These are phyloP conservation scores for Trypanosoma melophagium DNA, from an alignment of 208 protist species.

Conservation along the genomic window DNA sequence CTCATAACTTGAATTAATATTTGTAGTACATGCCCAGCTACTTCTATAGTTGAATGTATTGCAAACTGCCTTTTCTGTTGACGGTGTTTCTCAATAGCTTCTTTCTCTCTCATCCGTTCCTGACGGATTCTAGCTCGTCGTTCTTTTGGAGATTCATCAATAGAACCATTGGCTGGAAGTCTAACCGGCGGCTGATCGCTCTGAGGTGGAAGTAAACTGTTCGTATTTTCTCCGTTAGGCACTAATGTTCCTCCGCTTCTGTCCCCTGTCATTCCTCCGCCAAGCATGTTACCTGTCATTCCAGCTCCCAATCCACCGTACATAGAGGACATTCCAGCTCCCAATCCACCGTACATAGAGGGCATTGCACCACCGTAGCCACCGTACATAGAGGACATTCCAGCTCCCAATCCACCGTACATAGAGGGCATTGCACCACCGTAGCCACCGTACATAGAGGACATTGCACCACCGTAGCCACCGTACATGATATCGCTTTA, in stretches of 20 bases:
- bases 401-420: conserved; percentile 34
- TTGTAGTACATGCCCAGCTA: conserved; percentile 72
- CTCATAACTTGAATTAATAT: conserved; percentile 77
- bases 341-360: conserved; percentile 50
- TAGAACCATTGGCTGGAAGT: conserved; percentile 16
- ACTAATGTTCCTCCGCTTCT: background rate
- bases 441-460: no score
- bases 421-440: no score
- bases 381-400: conserved; percentile 33
- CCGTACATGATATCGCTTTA: conserved; percentile 16
- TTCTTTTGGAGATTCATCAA: conserved; percentile 57
- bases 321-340: conserved; percentile 36
- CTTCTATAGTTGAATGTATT: conserved; percentile 75
- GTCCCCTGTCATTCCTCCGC: conserved; percentile 1
- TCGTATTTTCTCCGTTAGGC: conserved; percentile 6
- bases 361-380: conserved; percentile 22
- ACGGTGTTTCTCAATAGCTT: conserved; percentile 63
- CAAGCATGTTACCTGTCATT: conserved; percentile 22
- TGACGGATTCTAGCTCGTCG: conserved; percentile 50
- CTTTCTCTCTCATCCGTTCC: conserved; percentile 60
- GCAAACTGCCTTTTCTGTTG: conserved; percentile 67
- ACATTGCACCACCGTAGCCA: conserved; percentile 19
- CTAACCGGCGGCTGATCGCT: conserved; percentile 10
- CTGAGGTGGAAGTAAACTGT: conserved; percentile 17
- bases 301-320: conserved; percentile 44